Evolutionary conservation across 257 asterid species (phyloP).

Genomic region (Cinchona pubescens): DNA sequence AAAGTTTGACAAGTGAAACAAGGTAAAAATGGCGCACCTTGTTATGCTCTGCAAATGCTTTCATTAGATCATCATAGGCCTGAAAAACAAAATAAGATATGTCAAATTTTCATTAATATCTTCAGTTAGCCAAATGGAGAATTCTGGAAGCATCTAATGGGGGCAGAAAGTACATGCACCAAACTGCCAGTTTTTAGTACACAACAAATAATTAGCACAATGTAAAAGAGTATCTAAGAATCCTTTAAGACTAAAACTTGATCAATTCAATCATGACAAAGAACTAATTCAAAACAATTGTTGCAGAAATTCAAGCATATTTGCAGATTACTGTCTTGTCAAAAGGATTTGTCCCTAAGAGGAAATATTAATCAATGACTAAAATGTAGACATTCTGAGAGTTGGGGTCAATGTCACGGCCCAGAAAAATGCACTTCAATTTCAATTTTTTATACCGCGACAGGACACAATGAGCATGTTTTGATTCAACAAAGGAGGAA

Average conservation of each 20-base stretch:
- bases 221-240: neutral
- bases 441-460: neutral
- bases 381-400: neutral
- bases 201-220: neutral
- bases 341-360: neutral
- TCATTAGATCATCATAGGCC: conserved; percentile 92
- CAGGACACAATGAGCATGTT: neutral
- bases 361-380: neutral
- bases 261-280: neutral
- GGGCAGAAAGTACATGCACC: neutral
- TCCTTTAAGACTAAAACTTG: neutral
- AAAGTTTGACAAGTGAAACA: neutral
- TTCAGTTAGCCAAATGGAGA: neutral
- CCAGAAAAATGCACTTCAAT: neutral
- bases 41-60: conserved; percentile 90
- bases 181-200: neutral
- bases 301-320: neutral
- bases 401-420: neutral
- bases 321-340: neutral
- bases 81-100: conserved; percentile 29
- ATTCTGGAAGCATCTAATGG: conserved; percentile 9
- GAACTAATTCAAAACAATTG: neutral
- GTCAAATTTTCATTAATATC: conserved; percentile 6
- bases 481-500: neutral
- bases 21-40: conserved; percentile 46